These are phyloP conservation scores for Lojkania enalia DNA, from an alignment of 2,329 filamentous ascomycete species.

Conservation along the genomic window DNA sequence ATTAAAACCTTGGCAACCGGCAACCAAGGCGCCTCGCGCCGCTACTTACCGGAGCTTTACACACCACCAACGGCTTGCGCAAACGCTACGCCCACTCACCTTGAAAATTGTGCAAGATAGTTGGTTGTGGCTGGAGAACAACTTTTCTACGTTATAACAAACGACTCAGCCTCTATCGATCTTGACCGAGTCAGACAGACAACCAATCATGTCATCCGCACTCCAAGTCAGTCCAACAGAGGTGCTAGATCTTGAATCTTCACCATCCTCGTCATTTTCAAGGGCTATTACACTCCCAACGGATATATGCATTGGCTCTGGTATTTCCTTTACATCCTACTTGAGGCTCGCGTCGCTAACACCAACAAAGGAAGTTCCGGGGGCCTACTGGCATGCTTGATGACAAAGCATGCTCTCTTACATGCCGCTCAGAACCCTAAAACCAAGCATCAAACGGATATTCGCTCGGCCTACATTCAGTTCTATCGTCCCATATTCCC, in stretches of 20 bases:
- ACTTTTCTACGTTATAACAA: no score
- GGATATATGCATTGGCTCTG: not conserved
- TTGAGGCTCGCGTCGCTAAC: not conserved
- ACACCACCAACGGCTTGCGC: no score
- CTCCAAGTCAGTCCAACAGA: not conserved
- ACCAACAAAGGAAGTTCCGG: no score
- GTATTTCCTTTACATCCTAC: not conserved
- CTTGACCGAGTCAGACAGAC: no score
- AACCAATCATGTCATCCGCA: not conserved
- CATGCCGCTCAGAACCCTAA: constrained; percentile 1
- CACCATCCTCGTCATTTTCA: not conserved
- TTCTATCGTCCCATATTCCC: constrained; percentile 7
- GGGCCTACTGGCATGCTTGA: not conserved
- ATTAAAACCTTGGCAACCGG: no score
- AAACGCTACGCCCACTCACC: no score
- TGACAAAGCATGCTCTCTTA: constrained; percentile 2
- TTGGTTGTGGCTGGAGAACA: no score
- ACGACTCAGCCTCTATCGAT: no score
- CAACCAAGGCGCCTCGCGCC: no score
- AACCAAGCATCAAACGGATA: constrained; percentile 2
- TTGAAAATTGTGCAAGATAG: no score
- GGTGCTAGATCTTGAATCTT: not conserved
- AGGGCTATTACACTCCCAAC: not conserved
- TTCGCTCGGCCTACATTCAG: constrained; percentile 4
- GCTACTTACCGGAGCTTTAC: no score